phyloP scores from a whole-genome alignment of 768 basidiomycete genomes.

The Dictyophora rubrovolvata region DNA sequence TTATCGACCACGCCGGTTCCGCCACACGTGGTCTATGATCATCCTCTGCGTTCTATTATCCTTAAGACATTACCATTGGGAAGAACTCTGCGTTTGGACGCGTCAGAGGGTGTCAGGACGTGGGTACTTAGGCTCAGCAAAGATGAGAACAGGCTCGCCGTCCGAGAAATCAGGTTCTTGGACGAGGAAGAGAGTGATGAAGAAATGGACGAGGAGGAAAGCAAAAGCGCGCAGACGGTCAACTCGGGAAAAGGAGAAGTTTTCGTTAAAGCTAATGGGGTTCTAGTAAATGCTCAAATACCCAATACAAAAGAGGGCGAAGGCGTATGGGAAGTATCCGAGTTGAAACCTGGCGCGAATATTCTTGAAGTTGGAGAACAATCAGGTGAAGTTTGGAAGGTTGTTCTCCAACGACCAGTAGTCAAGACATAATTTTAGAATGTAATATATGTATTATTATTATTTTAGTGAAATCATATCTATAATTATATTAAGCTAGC shows the following conservation, averaged over 20 bases:
- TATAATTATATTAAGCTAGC: no score
- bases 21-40: constrained; percentile 8
- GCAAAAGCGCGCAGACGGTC: constrained; percentile 45
- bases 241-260: constrained; percentile 29
- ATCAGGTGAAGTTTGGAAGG: constrained; percentile 60
- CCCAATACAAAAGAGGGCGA: constrained; percentile 30
- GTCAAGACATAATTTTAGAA: not conserved
- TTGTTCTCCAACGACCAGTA: constrained; percentile 44
- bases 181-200: constrained; percentile 12
- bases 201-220: constrained; percentile 43
- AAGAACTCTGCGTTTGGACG: constrained; percentile 48
- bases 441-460: constrained; percentile 2
- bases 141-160: constrained; percentile 44
- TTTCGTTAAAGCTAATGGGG: constrained; percentile 56
- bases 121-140: constrained; percentile 59
- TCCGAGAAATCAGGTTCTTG: constrained; percentile 34
- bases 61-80: constrained; percentile 49
- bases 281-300: constrained; percentile 20
- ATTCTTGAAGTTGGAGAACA: constrained; percentile 66
- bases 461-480: not conserved
- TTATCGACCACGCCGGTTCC: constrained; percentile 6
- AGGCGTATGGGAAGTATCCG: constrained; percentile 49
- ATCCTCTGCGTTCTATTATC: constrained; percentile 29
- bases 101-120: constrained; percentile 59
- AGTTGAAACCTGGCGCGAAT: constrained; percentile 47